phyloP scores from a whole-genome alignment of 2,329 filamentous ascomycete species.

The Claviceps spartinae region DNA sequence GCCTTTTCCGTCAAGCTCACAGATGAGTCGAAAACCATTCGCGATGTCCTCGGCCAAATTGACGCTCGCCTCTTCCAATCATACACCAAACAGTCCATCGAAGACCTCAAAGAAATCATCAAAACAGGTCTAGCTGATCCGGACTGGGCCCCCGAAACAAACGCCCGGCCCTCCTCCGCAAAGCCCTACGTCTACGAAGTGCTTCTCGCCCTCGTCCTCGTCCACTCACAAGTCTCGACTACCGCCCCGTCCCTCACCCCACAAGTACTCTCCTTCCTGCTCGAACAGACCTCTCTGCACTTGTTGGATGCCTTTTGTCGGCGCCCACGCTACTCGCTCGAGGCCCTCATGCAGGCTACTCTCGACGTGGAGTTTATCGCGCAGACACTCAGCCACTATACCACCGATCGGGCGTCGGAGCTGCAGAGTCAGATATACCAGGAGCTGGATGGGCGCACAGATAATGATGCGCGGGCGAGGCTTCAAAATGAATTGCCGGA shows the following conservation, averaged over 20 bases:
- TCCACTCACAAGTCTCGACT: slow-evolving; percentile 80
- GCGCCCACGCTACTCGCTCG: slow-evolving; percentile 56
- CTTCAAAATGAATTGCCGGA: slow-evolving; percentile 81
- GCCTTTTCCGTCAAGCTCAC: slow-evolving; percentile 89
- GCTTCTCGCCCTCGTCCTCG: slow-evolving; percentile 72
- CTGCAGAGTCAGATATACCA: slow-evolving; percentile 85
- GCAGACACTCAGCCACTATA: slow-evolving; percentile 83
- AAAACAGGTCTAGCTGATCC: slow-evolving; percentile 56
- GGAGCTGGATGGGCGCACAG: slow-evolving; percentile 76
- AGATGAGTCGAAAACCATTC: slow-evolving; percentile 84
- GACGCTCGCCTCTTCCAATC: slow-evolving; percentile 83
- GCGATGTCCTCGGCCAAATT: slow-evolving; percentile 81
- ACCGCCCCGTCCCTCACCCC: slow-evolving; percentile 62
- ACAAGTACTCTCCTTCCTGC: slow-evolving; percentile 72
- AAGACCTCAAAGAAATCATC: slow-evolving; percentile 55
- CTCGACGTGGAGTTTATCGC: slow-evolving; percentile 94
- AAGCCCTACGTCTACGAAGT: slow-evolving; percentile 81
- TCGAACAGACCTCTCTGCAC: slow-evolving; percentile 67
- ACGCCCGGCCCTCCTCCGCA: slow-evolving; percentile 55
- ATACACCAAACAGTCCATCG: slow-evolving; percentile 69
- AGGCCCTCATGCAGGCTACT: slow-evolving; percentile 88
- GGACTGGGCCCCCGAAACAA: slow-evolving; percentile 52
- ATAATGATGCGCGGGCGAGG: slow-evolving; percentile 66
- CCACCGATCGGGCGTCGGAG: slow-evolving; percentile 66
- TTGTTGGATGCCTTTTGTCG: slow-evolving; percentile 70